These are phyloP conservation scores for Starmerella potacharoeniae DNA, from an alignment of 805 yeast species.

Conservation along the genomic window DNA sequence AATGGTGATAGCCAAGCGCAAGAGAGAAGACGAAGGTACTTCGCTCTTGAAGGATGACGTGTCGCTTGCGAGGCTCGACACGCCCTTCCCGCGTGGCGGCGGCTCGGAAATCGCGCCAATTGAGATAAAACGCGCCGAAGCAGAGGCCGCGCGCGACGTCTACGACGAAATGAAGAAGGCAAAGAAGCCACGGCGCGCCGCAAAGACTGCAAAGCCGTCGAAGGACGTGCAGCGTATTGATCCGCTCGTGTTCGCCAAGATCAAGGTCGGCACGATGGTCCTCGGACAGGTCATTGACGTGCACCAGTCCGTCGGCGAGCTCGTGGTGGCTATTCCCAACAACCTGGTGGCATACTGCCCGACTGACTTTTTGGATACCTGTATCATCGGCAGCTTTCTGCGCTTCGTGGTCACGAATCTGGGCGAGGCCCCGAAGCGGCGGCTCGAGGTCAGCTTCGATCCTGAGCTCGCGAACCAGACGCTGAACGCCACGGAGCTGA, in stretches of 20 bases:
- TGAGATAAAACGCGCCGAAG: conserved; percentile 84
- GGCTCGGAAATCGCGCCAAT: conserved; percentile 61
- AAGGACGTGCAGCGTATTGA: conserved; percentile 39
- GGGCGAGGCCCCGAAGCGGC: conserved; percentile 30
- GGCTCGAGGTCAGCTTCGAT: conserved; percentile 42
- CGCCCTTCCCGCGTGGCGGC: conserved; percentile 88
- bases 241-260: conserved; percentile 46
- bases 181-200: conserved; percentile 30
- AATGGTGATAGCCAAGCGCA: conserved; percentile 10
- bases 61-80: conserved; percentile 6
- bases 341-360: conserved; percentile 65
- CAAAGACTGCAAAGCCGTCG: conserved; percentile 28
- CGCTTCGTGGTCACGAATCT: conserved; percentile 64
- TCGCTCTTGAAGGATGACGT: conserved; percentile 14
- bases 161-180: conserved; percentile 16
- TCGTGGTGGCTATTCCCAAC: conserved; percentile 67
- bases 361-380: conserved; percentile 49
- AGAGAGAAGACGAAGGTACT: conserved; percentile 11
- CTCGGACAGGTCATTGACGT: conserved; percentile 65
- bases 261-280: conserved; percentile 60
- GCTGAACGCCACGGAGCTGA: conserved; percentile 50
- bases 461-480: conserved; percentile 58
- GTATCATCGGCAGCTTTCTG: conserved; percentile 72
- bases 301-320: conserved; percentile 39
- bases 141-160: conserved; percentile 84